Conservation (phyloP, 805 yeast genomes). For the Dipodascopsis uninucleata region DNA sequence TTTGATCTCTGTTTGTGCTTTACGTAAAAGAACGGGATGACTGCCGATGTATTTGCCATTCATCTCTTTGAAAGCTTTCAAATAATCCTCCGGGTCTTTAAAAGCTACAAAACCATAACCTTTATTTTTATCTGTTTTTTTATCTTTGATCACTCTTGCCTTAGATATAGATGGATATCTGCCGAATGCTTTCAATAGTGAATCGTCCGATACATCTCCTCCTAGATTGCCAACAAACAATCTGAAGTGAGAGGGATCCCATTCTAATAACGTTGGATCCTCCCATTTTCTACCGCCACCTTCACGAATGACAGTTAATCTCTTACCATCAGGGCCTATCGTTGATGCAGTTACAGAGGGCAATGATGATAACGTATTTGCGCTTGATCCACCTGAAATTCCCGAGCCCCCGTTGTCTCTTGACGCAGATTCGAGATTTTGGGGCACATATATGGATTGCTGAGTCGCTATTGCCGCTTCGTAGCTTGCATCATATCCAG, state of each 20-base stretch:
- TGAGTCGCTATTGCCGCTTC: constrained; percentile 24
- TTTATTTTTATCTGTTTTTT: constrained; percentile 46
- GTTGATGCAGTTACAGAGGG: background rate
- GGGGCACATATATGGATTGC: constrained; percentile 21
- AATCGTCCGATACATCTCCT: constrained; percentile 57
- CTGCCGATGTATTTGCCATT: constrained; percentile 73
- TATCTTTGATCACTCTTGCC: constrained; percentile 57
- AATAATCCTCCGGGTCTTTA: constrained; percentile 58
- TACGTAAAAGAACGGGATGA: constrained; percentile 65
- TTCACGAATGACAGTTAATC: constrained; percentile 39
- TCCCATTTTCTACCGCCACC: constrained; percentile 51
- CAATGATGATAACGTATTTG: constrained; percentile 2
- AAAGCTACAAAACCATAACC: constrained; percentile 79
- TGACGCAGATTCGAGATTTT: background rate
- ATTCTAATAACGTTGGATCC: constrained; percentile 48
- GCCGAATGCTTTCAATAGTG: constrained; percentile 53
- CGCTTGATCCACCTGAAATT: constrained; percentile 6
- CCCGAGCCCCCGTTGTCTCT: background rate
- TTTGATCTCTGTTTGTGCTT: constrained; percentile 45
- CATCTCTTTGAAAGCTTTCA: constrained; percentile 68
- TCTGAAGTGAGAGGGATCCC: constrained; percentile 70
- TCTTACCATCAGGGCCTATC: constrained; percentile 19
- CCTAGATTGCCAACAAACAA: constrained; percentile 75
- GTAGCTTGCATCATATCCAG: too few species aligned
- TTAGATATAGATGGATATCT: constrained; percentile 53